Conservation (phyloP, 176 grass and related monocot genomes). For the Oryza australiensis region DNA sequence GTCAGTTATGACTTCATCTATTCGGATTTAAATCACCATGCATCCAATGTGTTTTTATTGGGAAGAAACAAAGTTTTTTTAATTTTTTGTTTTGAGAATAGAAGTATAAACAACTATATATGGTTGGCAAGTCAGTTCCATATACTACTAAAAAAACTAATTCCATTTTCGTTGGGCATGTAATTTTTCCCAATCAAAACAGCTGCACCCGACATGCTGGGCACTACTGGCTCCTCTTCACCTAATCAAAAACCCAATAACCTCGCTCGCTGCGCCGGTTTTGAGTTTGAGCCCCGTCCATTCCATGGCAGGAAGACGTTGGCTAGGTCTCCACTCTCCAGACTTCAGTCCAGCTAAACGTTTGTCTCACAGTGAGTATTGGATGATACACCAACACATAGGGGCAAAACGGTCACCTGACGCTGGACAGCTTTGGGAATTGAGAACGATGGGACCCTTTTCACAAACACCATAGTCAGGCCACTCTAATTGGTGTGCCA, state of each 20-base stretch:
- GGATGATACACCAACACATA: background rate
- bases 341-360: background rate
- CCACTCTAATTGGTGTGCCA: conserved; percentile 52
- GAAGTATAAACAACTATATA: too few relatives aligned
- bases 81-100: background rate
- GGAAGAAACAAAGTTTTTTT: background rate
- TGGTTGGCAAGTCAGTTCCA: too few relatives aligned
- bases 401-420: conserved; percentile 29
- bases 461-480: conserved; percentile 38
- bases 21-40: too few relatives aligned
- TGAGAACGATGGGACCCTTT: conserved; percentile 38
- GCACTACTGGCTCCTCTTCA: background rate
- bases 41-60: too few relatives aligned
- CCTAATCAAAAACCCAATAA: background rate
- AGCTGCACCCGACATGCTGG: background rate
- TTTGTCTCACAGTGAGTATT: background rate
- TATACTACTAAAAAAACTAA: too few relatives aligned
- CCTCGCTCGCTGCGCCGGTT: background rate
- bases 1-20: too few relatives aligned
- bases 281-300: background rate
- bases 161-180: background rate
- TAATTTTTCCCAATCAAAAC: background rate
- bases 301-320: conserved; percentile 16
- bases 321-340: background rate
- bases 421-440: conserved; percentile 41